Evolutionary conservation across 108 stramenopile genomes (phyloP), one percentile per base, ranked within the genome.

Genomic region (Stephanodiscus minutulus): DNA sequence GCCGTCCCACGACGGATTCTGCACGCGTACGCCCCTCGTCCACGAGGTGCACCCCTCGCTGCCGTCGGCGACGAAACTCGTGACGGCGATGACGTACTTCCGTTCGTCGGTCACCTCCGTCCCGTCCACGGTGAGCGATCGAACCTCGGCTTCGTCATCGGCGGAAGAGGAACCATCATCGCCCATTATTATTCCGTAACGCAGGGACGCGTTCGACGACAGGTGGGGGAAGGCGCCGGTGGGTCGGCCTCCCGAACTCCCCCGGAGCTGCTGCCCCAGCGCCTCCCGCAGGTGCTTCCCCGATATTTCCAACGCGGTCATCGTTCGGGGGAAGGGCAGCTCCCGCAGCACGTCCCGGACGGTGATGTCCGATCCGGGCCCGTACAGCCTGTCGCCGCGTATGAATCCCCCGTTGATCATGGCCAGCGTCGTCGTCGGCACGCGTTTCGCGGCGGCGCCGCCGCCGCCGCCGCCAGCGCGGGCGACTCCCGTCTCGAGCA

Each of bases 401-500:
- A 81, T 81, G 43, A 81, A 81, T 2, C 79, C 79, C 41, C 79
- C 79, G 49, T 81, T 81, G 53, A 81, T 81, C 72, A 81, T 72
- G 36, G 79, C 74, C 70, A 79, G 21, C 52, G 54, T 76, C 28
- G 31, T 33, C 31, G 31, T 33, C 31, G 31, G n/a, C n/a, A n/a
- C n/a, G 11, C 21, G 56, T 13, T 4, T 10, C n/a, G 20, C 39
- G n/a, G 3, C 27, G 18, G 25, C 35, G 10, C 8, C 35, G 15
- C 8, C 22, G 2, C 17, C 7, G 8, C 20, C 17, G 48, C 6
- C 20, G 17, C 59, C 57, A 18, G 11, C 55, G 4, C 18, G n/a
- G 39, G 25, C 7, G 11, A 67, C 56, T 53, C 60, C 60, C 3
- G 62, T 52, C 43, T 60, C 49, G 37, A 76, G 70, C 39, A 72